Base-by-base conservation (phyloP, 768 basidiomycete species). In the Tylopilus balloui region DNA sequence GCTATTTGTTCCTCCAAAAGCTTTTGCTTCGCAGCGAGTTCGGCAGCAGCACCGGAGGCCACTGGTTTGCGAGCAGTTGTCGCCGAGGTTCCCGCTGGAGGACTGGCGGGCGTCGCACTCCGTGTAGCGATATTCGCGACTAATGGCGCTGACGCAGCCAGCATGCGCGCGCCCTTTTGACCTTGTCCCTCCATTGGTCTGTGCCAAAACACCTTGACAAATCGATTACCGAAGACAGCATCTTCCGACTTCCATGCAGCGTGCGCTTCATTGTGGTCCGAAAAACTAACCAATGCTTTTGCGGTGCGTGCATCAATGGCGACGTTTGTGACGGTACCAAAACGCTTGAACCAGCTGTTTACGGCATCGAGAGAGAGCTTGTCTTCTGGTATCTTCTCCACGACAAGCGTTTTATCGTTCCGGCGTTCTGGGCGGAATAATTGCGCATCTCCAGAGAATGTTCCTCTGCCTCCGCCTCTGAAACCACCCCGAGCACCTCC, bases 171-270 rank as follows among this genome's bases (percentile, higher is more conserved):
- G 2, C 93, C 93, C 15, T 73, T 75, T 53, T 81, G 83, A 8
- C 93, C 93, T 59, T 93, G 88, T 0, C 94, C 93, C 46, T 88
- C 89, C 82, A 93, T 80, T 7, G 92, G 92, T 50, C 88, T 78
- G 69, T 95, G 92, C 92, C 94, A 96, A 60, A 95, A 91, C 28
- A 96, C 77, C 69, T 94, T 95, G 56, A 96, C 93, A 65, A 96
- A 96, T 42, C 94, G 81, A 58, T 93, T 94, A 11, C 82, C 83
- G 61, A 96, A 96, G 13, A 96, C 86, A n/a, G 93, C 92, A 54
- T 95, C 92, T 67, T 94, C 89, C 21, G 84, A 83, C 66, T 89
- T 90, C 88, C 93, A 92, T 1, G 94, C 94, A 12, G 80, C 78
- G 60, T 86, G 81, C 0, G 94, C 94, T 59, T 93, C 88, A 19